phyloP scores from a whole-genome alignment of 176 grass and related monocot genomes.

The Chloris gayana region DNA sequence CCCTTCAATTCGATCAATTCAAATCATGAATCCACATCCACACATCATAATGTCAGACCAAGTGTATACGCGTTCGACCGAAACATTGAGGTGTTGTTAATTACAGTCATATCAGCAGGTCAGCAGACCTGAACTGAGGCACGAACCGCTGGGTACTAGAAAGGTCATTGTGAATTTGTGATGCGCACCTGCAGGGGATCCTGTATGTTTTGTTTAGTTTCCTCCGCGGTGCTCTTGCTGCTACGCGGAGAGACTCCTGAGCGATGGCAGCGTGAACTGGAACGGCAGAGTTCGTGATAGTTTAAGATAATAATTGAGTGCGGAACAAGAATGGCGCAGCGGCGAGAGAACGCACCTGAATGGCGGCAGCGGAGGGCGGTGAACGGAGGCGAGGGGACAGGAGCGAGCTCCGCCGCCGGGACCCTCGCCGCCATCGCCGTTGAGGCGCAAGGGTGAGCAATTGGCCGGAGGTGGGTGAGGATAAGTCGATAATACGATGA shows the following conservation, averaged over 20 bases:
- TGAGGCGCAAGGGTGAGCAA: not conserved
- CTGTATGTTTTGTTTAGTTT: not conserved
- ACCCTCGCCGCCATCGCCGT: not conserved
- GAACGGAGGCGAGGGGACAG: not conserved
- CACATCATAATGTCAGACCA: not conserved
- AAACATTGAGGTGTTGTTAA: not conserved
- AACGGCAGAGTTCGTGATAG: not conserved
- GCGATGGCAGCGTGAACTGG: conserved; percentile 14
- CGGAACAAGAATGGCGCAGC: not conserved
- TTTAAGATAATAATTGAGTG: not conserved
- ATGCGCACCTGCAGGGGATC: conserved; percentile 9
- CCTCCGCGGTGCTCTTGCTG: not conserved
- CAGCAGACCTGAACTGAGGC: too few relatives aligned
- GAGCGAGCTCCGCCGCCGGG: conserved; percentile 12
- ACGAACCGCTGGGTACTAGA: too few relatives aligned
- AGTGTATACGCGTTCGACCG: not conserved
- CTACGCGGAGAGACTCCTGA: conserved; percentile 1
- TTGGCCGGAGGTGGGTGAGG: conserved; percentile 6
- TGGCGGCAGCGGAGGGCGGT: not conserved
- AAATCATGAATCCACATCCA: not conserved
- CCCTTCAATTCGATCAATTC: conserved; percentile 44
- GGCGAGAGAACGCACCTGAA: conserved; percentile 4
- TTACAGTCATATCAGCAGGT: too few relatives aligned
- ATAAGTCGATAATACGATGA: conserved; percentile 34
- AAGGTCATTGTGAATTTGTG: not conserved